Conservation (phyloP, 108 stramenopile genomes). For the Nitzschia sp. region DNA sequence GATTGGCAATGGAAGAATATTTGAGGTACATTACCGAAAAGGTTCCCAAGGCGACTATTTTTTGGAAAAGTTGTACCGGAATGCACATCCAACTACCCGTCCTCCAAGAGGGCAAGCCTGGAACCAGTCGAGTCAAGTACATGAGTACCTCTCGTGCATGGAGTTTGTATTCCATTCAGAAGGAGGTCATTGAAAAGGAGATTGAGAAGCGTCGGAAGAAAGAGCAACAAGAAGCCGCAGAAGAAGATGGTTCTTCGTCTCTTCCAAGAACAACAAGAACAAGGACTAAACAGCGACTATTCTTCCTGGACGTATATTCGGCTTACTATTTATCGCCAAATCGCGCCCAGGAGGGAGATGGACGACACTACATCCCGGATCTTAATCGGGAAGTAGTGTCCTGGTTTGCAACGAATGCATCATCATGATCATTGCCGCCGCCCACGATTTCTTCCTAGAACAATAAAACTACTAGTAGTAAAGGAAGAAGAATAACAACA, state of each 20-base stretch:
- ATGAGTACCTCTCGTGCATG: slow-evolving; percentile 23
- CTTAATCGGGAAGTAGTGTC: not conserved
- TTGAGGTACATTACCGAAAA: not conserved
- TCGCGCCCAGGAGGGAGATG: slow-evolving; percentile 21
- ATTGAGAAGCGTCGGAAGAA: not conserved
- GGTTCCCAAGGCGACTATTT: slow-evolving; percentile 1
- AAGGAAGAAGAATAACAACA: too few relatives aligned
- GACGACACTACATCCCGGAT: slow-evolving; percentile 24
- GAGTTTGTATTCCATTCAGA: slow-evolving; percentile 23
- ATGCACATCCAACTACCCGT: slow-evolving; percentile 14
- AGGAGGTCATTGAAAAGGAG: not conserved
- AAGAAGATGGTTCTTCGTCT: too few relatives aligned
- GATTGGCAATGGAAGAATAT: not conserved
- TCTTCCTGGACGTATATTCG: slow-evolving; percentile 24
- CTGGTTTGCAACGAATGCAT: not conserved
- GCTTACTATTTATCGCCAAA: slow-evolving; percentile 24
- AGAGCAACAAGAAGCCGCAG: too few relatives aligned
- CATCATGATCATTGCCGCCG: too few relatives aligned
- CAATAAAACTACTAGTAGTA: too few relatives aligned
- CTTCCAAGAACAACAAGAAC: too few relatives aligned
- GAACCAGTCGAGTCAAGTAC: slow-evolving; percentile 10
- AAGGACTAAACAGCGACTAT: not conserved
- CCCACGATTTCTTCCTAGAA: too few relatives aligned
- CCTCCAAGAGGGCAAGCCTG: not conserved
- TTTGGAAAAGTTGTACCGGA: slow-evolving; percentile 23